phyloP scores from a whole-genome alignment of 2,329 filamentous ascomycete species.

The Calonectria leucothoes region DNA sequence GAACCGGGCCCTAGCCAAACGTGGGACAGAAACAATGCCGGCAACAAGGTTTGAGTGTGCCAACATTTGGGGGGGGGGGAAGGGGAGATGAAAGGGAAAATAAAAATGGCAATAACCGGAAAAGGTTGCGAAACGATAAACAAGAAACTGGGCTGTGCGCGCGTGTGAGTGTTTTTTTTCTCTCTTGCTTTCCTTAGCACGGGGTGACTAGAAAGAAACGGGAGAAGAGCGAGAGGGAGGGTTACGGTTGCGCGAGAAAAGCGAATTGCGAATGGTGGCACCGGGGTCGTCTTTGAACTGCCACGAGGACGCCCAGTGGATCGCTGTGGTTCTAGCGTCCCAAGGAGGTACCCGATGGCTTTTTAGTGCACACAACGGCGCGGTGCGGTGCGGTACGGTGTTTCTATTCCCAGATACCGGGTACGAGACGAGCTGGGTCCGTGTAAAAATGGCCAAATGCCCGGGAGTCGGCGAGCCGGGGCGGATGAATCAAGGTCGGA shows the following conservation, averaged over 20 bases:
- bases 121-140: constrained; percentile 2
- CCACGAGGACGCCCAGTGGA: constrained; percentile 22
- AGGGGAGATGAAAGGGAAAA: constrained; percentile 4
- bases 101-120: constrained; percentile 12
- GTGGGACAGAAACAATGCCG: not conserved
- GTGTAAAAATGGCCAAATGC: constrained; percentile 2
- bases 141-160: constrained; percentile 18
- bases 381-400: not conserved
- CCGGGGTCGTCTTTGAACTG: constrained; percentile 13
- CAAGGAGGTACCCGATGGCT: constrained; percentile 1
- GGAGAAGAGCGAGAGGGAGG: constrained; percentile 20
- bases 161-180: too few species aligned
- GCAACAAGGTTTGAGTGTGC: not conserved
- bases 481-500: not conserved
- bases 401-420: constrained; percentile 16
- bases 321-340: constrained; percentile 7
- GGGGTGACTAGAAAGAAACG: constrained; percentile 9
- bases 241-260: constrained; percentile 11
- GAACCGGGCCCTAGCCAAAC: not conserved
- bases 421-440: constrained; percentile 1
- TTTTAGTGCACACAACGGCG: constrained; percentile 11
- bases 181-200: not conserved
- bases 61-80: not conserved
- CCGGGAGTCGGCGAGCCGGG: constrained; percentile 7
- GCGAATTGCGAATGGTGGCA: constrained; percentile 21